Evolutionary conservation across 352 stramenopile genomes (phyloP).

Genomic region (Elongisporangium prolatum): DNA sequence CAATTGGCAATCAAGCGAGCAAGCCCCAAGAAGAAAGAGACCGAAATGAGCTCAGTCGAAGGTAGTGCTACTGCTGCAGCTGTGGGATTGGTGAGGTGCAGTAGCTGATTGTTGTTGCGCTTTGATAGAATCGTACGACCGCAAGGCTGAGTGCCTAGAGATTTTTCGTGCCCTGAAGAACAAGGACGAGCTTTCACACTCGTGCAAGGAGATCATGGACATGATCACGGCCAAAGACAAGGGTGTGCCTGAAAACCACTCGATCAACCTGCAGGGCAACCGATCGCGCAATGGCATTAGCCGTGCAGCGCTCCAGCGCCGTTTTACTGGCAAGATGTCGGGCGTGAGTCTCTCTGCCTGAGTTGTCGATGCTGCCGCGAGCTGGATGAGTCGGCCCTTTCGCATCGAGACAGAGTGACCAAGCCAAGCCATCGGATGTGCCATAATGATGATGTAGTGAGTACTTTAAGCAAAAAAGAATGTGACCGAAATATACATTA

Average conservation of each 20-base stretch:
- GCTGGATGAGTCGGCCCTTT: not conserved
- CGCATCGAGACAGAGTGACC: not conserved
- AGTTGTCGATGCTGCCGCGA: conserved; percentile 3
- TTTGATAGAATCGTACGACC: conserved; percentile 16
- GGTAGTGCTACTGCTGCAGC: not conserved
- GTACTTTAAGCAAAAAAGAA: not conserved
- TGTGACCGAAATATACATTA: not conserved
- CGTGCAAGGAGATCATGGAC: conserved; percentile 76
- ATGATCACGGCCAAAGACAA: conserved; percentile 57
- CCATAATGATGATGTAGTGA: not conserved
- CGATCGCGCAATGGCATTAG: conserved; percentile 58
- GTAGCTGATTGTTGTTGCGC: not conserved
- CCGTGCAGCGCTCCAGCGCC: conserved; percentile 69
- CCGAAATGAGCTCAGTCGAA: not conserved
- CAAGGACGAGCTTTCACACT: conserved; percentile 70
- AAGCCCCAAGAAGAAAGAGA: not conserved
- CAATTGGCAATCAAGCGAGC: not conserved
- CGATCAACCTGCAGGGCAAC: conserved; percentile 57
- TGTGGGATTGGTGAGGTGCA: not conserved
- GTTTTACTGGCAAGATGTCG: conserved; percentile 84
- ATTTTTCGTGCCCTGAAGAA: conserved; percentile 71
- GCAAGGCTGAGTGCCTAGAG: conserved; percentile 59
- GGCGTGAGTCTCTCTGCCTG: conserved; percentile 48
- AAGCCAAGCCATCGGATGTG: not conserved
- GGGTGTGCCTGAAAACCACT: conserved; percentile 65